phyloP scores from a whole-genome alignment of 495 filamentous ascomycete genomes.

The Cetradonia linearis region DNA sequence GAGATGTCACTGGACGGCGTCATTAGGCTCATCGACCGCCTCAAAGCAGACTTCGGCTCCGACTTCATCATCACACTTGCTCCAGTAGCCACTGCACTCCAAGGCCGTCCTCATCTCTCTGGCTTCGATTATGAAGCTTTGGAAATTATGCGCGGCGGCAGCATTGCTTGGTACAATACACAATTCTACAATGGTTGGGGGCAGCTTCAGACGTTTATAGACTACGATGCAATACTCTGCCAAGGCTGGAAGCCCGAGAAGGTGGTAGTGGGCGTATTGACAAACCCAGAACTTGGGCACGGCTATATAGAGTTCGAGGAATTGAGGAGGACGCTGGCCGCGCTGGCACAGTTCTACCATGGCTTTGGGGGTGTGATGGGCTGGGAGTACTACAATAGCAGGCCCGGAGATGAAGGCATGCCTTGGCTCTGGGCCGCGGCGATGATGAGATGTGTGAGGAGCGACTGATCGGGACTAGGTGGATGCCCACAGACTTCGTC shows the following conservation, averaged over 20 bases:
- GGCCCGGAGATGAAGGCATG: slow-evolving; percentile 42
- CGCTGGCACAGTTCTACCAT: slow-evolving; percentile 42
- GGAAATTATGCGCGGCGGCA: slow-evolving; percentile 50
- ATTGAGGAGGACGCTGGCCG: slow-evolving; percentile 35
- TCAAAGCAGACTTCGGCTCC: slow-evolving; percentile 60
- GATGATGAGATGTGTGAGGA: slow-evolving; percentile 32
- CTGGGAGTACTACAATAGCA: slow-evolving; percentile 63
- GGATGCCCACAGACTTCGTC: not conserved
- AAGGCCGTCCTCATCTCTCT: slow-evolving; percentile 50
- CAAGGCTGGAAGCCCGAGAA: slow-evolving; percentile 54
- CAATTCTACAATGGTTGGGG: slow-evolving; percentile 86
- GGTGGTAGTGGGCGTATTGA: slow-evolving; percentile 63
- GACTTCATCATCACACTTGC: slow-evolving; percentile 67
- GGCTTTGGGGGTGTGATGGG: slow-evolving; percentile 74
- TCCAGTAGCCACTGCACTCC: slow-evolving; percentile 65
- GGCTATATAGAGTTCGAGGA: slow-evolving; percentile 46
- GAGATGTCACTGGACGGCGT: slow-evolving; percentile 59
- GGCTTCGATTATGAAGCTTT: slow-evolving; percentile 65
- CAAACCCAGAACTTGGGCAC: slow-evolving; percentile 55
- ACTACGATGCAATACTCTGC: slow-evolving; percentile 54
- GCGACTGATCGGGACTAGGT: not conserved
- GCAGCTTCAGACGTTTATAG: slow-evolving; percentile 43
- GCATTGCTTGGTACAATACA: slow-evolving; percentile 71
- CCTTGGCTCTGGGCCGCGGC: slow-evolving; percentile 65
- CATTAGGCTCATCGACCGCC: slow-evolving; percentile 56